Base-by-base conservation (phyloP, 2,329 filamentous ascomycete species). In the Exophiala oligosperma region DNA sequence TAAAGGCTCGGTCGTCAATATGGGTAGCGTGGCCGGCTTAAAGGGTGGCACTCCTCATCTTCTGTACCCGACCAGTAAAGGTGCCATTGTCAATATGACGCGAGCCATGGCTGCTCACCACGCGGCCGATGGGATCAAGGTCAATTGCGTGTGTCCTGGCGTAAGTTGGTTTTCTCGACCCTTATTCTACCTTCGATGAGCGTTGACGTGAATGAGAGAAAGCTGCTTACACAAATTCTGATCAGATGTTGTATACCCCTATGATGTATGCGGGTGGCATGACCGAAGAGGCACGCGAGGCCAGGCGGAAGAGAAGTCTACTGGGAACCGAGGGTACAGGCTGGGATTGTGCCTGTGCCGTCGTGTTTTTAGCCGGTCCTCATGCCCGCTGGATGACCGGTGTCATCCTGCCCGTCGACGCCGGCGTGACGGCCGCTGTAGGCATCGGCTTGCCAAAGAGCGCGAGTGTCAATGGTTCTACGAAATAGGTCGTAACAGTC, bases 1-100 rank as follows among this genome's bases (percentile, higher is more conserved):
- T 17, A 38, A 37, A 28, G 51, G 62, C 60, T 60, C 65, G 38
- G 83, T 86, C 55, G 76, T 87, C 62, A 88, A 88, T 65, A 83
- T 88, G 76, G 81, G 81, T 1, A 82, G 78, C 47, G 84, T 87
- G 1, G 83, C 84, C 0, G 84, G 84, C 0, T 66, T 80, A n/a
- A 75, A 76, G 51, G 79, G 80, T 1, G 80, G 80, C 0, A 81
- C 78, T 28, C 80, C 79, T 2, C 75, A 79, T 71, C 63, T 83
- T 26, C 67, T 81, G 4, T 82, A 82, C 70, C 80, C 79, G 2
- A 83, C 79, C 8, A 76, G 73, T 26, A 82, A 83, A 66, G 80
- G 80, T 0, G 79, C 79, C 0, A 72, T 83, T 29, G 77, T 83
- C 35, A 81, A 83, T 57, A 78, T 84, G 77, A 84, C 80, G 0